phyloP scores from a whole-genome alignment of 2,329 filamentous ascomycete species.

The Monosporascus cannonballus region DNA sequence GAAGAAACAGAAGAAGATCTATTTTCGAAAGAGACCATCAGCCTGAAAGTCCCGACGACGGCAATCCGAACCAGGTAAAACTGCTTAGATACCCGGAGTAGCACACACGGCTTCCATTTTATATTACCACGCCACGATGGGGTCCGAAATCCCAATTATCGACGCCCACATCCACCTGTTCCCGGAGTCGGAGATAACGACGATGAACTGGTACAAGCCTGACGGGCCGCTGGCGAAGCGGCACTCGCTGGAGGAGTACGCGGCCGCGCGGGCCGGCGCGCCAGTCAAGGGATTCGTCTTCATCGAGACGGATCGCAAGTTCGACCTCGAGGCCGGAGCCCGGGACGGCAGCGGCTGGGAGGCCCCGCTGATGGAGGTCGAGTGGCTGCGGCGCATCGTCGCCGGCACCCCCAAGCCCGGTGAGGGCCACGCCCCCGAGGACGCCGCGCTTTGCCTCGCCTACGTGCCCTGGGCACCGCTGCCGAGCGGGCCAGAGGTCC shows the following conservation, averaged over 20 bases:
- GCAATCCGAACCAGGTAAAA: too few species aligned
- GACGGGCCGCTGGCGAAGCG: constrained; percentile 55
- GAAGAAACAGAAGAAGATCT: too few species aligned
- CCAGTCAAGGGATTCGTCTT: constrained; percentile 68
- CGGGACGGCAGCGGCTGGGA: constrained; percentile 54
- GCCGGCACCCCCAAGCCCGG: constrained; percentile 49
- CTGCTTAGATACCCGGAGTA: too few species aligned
- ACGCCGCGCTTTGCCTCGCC: constrained; percentile 55
- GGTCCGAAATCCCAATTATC: constrained; percentile 54
- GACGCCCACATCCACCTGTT: constrained; percentile 92
- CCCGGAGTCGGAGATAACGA: constrained; percentile 58
- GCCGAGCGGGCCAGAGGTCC: constrained; percentile 50
- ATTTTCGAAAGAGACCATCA: too few species aligned
- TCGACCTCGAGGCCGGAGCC: constrained; percentile 44
- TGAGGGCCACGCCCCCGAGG: constrained; percentile 49
- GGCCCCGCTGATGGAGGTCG: constrained; percentile 65
- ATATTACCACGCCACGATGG: constrained; percentile 13
- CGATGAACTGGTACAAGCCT: constrained; percentile 64
- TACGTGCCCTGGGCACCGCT: constrained; percentile 86
- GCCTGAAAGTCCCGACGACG: too few species aligned
- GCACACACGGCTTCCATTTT: background rate
- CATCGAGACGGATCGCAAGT: constrained; percentile 73
- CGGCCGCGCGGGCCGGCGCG: constrained; percentile 32
- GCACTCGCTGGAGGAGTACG: constrained; percentile 61
- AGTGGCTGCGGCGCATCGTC: constrained; percentile 60